Evolutionary conservation across 192 early-diverging fungal genomes (phyloP).

Genomic region (Coemansia sp.): DNA sequence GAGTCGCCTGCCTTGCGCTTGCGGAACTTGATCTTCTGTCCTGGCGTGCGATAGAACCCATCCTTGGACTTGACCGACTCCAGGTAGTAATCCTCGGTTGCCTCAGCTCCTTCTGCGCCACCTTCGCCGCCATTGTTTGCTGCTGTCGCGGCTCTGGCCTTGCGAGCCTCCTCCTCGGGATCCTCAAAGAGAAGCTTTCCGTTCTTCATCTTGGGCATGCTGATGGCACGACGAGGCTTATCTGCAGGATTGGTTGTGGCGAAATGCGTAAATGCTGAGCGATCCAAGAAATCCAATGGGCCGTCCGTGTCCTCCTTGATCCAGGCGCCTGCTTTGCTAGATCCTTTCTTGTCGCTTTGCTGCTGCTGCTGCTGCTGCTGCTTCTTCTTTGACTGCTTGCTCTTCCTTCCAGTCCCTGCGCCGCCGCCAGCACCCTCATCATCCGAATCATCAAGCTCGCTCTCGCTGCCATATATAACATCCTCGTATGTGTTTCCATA

Average conservation of each 20-base stretch:
- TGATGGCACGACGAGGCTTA: slow-evolving; percentile 34
- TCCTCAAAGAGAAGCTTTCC: slow-evolving; percentile 86
- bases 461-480: slow-evolving; percentile 88
- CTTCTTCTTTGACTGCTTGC: slow-evolving; percentile 34
- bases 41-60: slow-evolving; percentile 79
- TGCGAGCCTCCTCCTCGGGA: slow-evolving; percentile 53
- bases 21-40: slow-evolving; percentile 88
- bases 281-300: slow-evolving; percentile 90
- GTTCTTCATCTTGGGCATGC: slow-evolving; percentile 65
- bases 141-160: slow-evolving; percentile 23
- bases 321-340: slow-evolving; percentile 39
- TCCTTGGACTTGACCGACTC: slow-evolving; percentile 76
- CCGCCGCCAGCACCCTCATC: slow-evolving; percentile 58
- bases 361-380: slow-evolving; percentile 7
- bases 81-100: slow-evolving; percentile 80
- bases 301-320: slow-evolving; percentile 71
- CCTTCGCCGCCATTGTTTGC: slow-evolving; percentile 31
- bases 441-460: slow-evolving; percentile 81
- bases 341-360: slow-evolving; percentile 31
- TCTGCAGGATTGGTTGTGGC: slow-evolving; percentile 52
- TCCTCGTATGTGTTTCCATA: slow-evolving; percentile 83
- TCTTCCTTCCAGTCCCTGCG: slow-evolving; percentile 11
- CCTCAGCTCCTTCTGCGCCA: slow-evolving; percentile 45
- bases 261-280: slow-evolving; percentile 69
- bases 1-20: slow-evolving; percentile 65